Evolutionary conservation across 2,329 filamentous ascomycete genomes (phyloP).

Genomic region (Diaporthe helianthi): DNA sequence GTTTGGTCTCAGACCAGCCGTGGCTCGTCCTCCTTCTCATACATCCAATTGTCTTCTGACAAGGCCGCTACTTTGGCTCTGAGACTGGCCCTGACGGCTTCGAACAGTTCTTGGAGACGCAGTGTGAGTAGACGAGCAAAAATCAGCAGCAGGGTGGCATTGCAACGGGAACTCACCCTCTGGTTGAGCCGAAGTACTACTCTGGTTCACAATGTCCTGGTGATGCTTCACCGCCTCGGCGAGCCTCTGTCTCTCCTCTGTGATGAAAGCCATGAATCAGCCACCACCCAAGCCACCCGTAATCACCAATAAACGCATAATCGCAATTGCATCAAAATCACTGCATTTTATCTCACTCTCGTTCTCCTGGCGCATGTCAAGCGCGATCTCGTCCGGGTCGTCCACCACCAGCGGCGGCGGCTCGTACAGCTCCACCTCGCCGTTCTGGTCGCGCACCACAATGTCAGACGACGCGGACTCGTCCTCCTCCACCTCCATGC

Average conservation of each 20-base stretch:
- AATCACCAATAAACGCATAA: background rate
- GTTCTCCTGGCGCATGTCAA: slow-evolving; percentile 64
- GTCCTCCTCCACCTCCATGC: slow-evolving; percentile 49
- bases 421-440: slow-evolving; percentile 67
- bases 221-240: slow-evolving; percentile 69
- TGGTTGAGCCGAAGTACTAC: slow-evolving; percentile 65
- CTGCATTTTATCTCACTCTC: slow-evolving; percentile 53
- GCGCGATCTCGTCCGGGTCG: slow-evolving; percentile 60
- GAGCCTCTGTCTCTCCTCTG: slow-evolving; percentile 66
- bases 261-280: slow-evolving; percentile 11
- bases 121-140: slow-evolving; percentile 29
- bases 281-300: background rate
- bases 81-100: slow-evolving; percentile 73
- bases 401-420: slow-evolving; percentile 60
- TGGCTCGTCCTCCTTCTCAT: slow-evolving; percentile 70
- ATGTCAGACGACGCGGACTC: slow-evolving; percentile 71
- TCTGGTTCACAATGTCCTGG: slow-evolving; percentile 56
- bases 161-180: slow-evolving; percentile 59
- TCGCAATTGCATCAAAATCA: background rate
- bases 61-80: slow-evolving; percentile 75
- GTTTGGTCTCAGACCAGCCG: slow-evolving; percentile 38
- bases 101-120: slow-evolving; percentile 65
- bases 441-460: slow-evolving; percentile 67
- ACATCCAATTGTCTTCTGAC: slow-evolving; percentile 91
- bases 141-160: background rate